These are phyloP conservation scores for Aspergillus transmontanensis DNA, from an alignment of 2,329 filamentous ascomycete species.

Conservation along the genomic window DNA sequence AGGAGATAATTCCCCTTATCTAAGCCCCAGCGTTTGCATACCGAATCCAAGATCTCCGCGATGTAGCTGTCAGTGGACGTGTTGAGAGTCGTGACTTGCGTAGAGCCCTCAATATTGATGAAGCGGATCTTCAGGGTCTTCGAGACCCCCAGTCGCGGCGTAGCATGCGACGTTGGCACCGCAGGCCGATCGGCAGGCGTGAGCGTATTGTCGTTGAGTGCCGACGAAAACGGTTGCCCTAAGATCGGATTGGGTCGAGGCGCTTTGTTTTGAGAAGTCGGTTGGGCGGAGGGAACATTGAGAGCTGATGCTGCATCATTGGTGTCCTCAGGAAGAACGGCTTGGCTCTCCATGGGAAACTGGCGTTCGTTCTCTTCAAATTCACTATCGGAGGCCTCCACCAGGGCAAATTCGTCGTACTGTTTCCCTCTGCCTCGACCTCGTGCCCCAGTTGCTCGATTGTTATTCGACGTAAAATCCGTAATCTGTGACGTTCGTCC, in stretches of 20 bases:
- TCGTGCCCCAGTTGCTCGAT: constrained; percentile 56
- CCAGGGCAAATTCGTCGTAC: constrained; percentile 68
- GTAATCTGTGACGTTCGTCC: constrained; percentile 59
- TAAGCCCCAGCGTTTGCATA: constrained; percentile 64
- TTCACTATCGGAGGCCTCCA: constrained; percentile 59
- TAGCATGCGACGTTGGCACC: constrained; percentile 48
- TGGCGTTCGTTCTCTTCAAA: constrained; percentile 61
- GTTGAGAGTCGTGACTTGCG: constrained; percentile 55
- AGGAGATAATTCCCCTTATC: constrained; percentile 66
- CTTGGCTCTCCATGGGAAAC: constrained; percentile 54
- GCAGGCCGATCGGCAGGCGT: constrained; percentile 50
- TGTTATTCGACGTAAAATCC: constrained; percentile 70
- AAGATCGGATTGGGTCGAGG: constrained; percentile 45
- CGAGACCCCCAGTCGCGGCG: constrained; percentile 58
- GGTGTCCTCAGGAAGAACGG: constrained; percentile 33
- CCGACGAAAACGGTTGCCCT: constrained; percentile 49
- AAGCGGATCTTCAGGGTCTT: constrained; percentile 64
- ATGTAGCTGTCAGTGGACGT: constrained; percentile 68
- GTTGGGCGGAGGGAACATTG: constrained; percentile 25
- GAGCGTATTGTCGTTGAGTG: constrained; percentile 47
- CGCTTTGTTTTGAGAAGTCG: constrained; percentile 25
- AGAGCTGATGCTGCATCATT: constrained; percentile 24
- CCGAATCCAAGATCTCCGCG: constrained; percentile 66
- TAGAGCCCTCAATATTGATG: constrained; percentile 60
- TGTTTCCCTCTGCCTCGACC: constrained; percentile 63